Percentiles rank a stretch among this genome's conserved stretches.
Evolutionary conservation across 768 basidiomycete genomes (phyloP).

Genomic region (Lactarius hengduanensis): DNA sequence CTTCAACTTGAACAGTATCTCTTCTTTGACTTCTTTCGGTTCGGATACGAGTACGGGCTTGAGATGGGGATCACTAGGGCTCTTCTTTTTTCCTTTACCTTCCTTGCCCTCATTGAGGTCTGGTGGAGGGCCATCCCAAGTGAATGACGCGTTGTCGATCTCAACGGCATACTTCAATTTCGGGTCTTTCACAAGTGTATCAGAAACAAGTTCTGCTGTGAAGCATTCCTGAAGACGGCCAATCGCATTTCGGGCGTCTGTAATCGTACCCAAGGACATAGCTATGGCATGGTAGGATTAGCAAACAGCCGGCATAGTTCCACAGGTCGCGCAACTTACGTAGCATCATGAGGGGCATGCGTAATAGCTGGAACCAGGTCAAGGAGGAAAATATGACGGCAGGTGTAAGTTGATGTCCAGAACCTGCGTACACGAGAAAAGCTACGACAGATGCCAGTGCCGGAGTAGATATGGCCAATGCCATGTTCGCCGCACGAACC

Average conservation of each 20-base stretch:
- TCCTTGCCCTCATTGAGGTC: slow-evolving; percentile 39
- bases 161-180: slow-evolving; percentile 60
- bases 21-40: slow-evolving; percentile 37
- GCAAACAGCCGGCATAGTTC: not conserved
- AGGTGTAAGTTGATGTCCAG: slow-evolving; percentile 66
- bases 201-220: slow-evolving; percentile 72
- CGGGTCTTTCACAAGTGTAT: slow-evolving; percentile 54
- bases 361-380: slow-evolving; percentile 78
- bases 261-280: slow-evolving; percentile 68
- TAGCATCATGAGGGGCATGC: slow-evolving; percentile 77
- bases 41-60: slow-evolving; percentile 16
- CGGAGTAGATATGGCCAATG: slow-evolving; percentile 70
- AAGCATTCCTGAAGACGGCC: slow-evolving; percentile 77
- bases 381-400: slow-evolving; percentile 81
- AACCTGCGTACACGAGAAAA: slow-evolving; percentile 72
- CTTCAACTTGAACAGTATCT: slow-evolving; percentile 56
- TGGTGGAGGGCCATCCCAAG: slow-evolving; percentile 80
- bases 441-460: slow-evolving; percentile 77
- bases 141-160: slow-evolving; percentile 69
- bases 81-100: slow-evolving; percentile 27
- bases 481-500: slow-evolving; percentile 63
- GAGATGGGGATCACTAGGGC: slow-evolving; percentile 4
- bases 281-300: slow-evolving; percentile 41
- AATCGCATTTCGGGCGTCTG: slow-evolving; percentile 83
- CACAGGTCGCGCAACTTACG: slow-evolving; percentile 35